These are phyloP conservation scores for Phytophthora sp. DNA, from an alignment of 352 stramenopile genomes.

Conservation along the genomic window DNA sequence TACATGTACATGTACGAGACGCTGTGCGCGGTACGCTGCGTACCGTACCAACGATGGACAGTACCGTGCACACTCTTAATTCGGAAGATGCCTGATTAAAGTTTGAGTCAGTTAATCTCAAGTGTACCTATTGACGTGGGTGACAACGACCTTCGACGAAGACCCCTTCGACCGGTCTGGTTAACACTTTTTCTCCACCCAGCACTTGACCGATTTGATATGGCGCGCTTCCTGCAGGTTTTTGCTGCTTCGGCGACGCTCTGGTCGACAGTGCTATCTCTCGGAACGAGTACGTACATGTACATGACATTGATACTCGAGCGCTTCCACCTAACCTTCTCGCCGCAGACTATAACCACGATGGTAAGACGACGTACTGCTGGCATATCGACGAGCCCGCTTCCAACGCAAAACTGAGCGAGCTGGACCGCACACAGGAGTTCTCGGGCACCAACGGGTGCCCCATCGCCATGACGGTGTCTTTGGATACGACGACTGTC, in stretches of 20 bases:
- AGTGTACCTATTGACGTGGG: slow-evolving; percentile 25
- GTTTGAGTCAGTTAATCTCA: slow-evolving; percentile 2
- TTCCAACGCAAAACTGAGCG: slow-evolving; percentile 48
- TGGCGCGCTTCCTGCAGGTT: slow-evolving; percentile 27
- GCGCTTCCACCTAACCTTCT: not conserved
- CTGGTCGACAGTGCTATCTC: slow-evolving; percentile 23
- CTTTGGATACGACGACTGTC: slow-evolving; percentile 32
- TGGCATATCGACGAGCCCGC: slow-evolving; percentile 55
- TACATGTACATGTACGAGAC: too few species aligned
- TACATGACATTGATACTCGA: not conserved
- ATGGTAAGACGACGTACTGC: slow-evolving; percentile 57
- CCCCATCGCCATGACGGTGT: slow-evolving; percentile 52
- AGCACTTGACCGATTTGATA: not conserved
- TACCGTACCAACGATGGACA: too few species aligned
- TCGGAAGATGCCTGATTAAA: slow-evolving; percentile 4
- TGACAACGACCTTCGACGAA: slow-evolving; percentile 11
- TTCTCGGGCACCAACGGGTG: slow-evolving; percentile 45
- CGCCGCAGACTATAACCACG: slow-evolving; percentile 47
- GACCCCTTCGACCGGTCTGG: slow-evolving; percentile 1
- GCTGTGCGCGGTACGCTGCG: too few species aligned
- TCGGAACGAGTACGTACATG: slow-evolving; percentile 53
- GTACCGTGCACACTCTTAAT: slow-evolving; percentile 14
- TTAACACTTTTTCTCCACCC: slow-evolving; percentile 15
- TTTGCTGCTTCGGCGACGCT: slow-evolving; percentile 15
- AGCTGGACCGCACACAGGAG: slow-evolving; percentile 45